Conservation (phyloP, 345 rosid species). For the Acer negundo region DNA sequence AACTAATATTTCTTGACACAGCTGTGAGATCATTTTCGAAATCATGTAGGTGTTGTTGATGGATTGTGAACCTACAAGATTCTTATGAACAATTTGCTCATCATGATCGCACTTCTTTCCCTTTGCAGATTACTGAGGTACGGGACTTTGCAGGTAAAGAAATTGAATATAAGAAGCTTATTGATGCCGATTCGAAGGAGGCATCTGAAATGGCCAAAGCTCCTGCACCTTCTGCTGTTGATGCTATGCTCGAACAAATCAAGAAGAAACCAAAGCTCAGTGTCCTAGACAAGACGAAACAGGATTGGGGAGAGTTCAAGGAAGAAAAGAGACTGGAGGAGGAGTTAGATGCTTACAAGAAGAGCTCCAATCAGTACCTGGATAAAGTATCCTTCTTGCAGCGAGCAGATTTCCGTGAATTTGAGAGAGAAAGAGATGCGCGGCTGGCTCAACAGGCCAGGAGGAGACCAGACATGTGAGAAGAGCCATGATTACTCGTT, state of each 20-base stretch:
- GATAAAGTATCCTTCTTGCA: constrained; percentile 84
- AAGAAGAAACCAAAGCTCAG: constrained; percentile 92
- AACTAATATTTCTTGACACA: background rate
- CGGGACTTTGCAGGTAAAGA: constrained; percentile 91
- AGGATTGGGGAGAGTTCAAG: constrained; percentile 97
- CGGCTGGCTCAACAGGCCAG: constrained; percentile 76
- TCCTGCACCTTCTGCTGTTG: constrained; percentile 67
- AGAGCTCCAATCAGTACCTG: constrained; percentile 90
- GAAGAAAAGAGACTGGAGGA: constrained; percentile 88
- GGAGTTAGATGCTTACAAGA: constrained; percentile 85
- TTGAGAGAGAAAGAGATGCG: constrained; percentile 96
- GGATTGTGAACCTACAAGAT: background rate
- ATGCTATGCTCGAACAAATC: constrained; percentile 87
- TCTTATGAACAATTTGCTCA: background rate
- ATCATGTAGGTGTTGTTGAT: background rate
- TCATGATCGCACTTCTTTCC: constrained; percentile 4
- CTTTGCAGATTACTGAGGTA: constrained; percentile 68
- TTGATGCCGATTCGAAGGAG: constrained; percentile 82
- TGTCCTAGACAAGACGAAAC: constrained; percentile 90
- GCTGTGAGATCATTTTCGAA: background rate
- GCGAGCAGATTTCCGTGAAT: constrained; percentile 82
- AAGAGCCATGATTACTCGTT: constrained; percentile 38
- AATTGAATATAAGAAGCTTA: constrained; percentile 63
- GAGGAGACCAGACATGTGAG: constrained; percentile 60
- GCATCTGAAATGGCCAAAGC: constrained; percentile 65